Evolutionary conservation across 306 rosid species (phyloP).

Genomic region (Erythrophleum fordii): DNA sequence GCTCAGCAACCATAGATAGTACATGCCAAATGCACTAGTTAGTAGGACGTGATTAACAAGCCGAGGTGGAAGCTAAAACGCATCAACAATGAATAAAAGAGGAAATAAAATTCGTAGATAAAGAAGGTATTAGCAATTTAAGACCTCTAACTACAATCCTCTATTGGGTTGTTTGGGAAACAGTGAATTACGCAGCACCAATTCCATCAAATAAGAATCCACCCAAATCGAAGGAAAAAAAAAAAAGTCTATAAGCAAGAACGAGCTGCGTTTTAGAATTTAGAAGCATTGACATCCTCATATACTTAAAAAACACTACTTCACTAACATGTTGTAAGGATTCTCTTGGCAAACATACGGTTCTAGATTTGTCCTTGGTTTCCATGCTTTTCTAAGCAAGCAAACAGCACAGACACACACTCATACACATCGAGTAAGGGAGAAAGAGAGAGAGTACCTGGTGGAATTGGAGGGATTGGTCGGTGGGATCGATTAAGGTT

Average conservation of each 20-base stretch:
- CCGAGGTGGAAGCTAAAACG: neutral
- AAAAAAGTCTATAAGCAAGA: neutral
- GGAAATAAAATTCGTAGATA: neutral
- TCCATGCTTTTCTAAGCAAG: neutral
- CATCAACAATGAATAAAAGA: neutral
- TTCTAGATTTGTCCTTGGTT: neutral
- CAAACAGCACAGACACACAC: constrained; percentile 6
- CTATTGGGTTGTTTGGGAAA: neutral
- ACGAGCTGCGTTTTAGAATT: neutral
- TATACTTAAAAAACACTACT: neutral
- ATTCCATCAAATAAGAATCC: neutral
- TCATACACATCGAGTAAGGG: neutral
- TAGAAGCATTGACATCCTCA: neutral
- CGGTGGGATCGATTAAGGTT: neutral
- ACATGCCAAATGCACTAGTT: too few species aligned
- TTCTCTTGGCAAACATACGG: neutral
- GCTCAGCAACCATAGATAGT: neutral
- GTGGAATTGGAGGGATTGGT: neutral
- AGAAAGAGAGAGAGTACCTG: constrained; percentile 45
- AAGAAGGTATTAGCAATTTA: neutral
- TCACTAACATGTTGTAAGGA: neutral
- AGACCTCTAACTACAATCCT: neutral
- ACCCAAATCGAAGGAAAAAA: neutral
- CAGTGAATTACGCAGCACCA: neutral
- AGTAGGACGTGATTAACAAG: neutral